These are phyloP conservation scores for Ceratobasidium sp. DNA, from an alignment of 1,284 basidiomycete genomes.

Conservation along the genomic window DNA sequence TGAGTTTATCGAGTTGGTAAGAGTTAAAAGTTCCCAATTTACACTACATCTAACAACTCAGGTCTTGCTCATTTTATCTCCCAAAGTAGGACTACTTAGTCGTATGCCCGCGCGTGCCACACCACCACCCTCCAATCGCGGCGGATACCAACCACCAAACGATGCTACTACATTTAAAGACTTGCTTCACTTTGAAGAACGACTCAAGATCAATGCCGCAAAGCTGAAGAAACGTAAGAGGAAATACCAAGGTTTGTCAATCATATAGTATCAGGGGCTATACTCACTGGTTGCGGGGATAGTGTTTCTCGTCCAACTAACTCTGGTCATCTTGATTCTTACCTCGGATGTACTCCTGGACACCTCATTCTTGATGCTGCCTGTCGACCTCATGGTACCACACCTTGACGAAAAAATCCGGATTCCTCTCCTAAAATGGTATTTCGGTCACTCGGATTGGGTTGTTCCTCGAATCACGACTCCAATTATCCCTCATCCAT, in stretches of 20 bases:
- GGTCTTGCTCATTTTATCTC: not conserved
- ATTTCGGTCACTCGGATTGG: not conserved
- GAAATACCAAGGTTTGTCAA: conserved; percentile 83
- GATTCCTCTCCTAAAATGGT: conserved; percentile 52
- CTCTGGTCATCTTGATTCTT: conserved; percentile 75
- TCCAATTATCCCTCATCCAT: conserved; percentile 57
- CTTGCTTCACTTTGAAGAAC: conserved; percentile 92
- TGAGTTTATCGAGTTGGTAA: not conserved
- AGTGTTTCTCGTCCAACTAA: conserved; percentile 82
- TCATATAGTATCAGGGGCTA: not conserved
- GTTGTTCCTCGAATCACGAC: conserved; percentile 17
- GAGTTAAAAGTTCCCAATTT: not conserved
- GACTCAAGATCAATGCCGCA: conserved; percentile 92
- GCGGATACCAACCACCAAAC: conserved; percentile 38
- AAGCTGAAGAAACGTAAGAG: conserved; percentile 82
- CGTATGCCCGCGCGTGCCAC: conserved; percentile 34
- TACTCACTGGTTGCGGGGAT: not conserved
- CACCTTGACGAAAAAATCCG: conserved; percentile 44
- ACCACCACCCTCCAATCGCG: conserved; percentile 21
- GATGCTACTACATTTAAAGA: conserved; percentile 72
- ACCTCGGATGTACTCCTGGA: conserved; percentile 77
- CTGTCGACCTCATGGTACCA: conserved; percentile 65
- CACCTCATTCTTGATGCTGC: conserved; percentile 71
- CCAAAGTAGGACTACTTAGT: not conserved
- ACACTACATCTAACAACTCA: not conserved